Base-by-base conservation (phyloP, 139 green algal species). In the Micractinium sp. region DNA sequence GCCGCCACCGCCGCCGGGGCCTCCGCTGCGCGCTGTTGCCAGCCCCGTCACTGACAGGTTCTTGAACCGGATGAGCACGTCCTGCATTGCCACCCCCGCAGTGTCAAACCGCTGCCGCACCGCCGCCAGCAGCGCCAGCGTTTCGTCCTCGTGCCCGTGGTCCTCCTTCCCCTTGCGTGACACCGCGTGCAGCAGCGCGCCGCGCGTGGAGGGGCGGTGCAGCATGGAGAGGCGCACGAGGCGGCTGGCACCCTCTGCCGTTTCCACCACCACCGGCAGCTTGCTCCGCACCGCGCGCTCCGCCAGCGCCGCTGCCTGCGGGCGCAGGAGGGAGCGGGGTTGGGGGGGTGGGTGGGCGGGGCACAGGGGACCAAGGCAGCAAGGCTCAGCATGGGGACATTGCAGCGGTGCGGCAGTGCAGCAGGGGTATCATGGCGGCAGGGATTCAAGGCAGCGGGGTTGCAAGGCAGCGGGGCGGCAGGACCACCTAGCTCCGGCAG, bases 41-140 rank as follows among this genome's bases (percentile, higher is more conserved):
- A 77, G 71, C 31, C 14, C 71, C 29, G 71, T 77, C 31, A 77
- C 71, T 15, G 18, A 38, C 71, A 77, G 71, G 71, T 77, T 77
- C 71, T 20, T 77, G 71, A 77, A 77, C 31, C 71, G 29, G 13
- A 77, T 33, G 31, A 36, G 71, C 31, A 90, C 38, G 29, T 76
- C 60, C 22, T 81, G 22, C 85, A 99, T 92, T 18, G 97, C 97
- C 20, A 95, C 79, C 0, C 80, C 74, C 36, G 99, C 96, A 0
- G 97, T 97, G 73, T 99, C 97, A 85, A 93, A 85, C 74, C 93
- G 91, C 85, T 95, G 89, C 25, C 91, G 94, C 66, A 98, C 85
- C 79, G 95, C 90, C 77, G 93, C 96, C 83, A 99, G 93, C 53
- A 99, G 93, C 74, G 91, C 88, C 12, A 99, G 95, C 66, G 89